Base-by-base conservation (phyloP, 225 moss, liverwort and hornwort species). In the Climacium dendroides region DNA sequence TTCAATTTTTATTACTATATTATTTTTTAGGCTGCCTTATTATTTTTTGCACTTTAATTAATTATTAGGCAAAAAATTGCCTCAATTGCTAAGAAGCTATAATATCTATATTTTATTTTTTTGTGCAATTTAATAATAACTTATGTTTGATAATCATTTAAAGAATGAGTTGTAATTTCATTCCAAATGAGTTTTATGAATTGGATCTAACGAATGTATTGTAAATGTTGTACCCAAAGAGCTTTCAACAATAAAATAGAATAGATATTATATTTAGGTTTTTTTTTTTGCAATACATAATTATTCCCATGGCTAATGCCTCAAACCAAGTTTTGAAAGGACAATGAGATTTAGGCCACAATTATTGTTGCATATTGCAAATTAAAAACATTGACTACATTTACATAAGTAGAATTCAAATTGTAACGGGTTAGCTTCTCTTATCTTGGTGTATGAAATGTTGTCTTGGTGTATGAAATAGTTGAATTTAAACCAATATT, bases 321-420 rank as follows among this genome's bases (percentile, higher is more conserved):
- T 52, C 1, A 34, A 52, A 13, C 7, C 2, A 19, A 47, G 32
- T 20, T 50, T 34, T 22, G 5, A 3, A 50, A 1, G 5, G 13
- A 22, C 0, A 23, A 0, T 13, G 2, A 35, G 1, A 53, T 0
- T 35, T 1, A 22, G 8, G 3, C 30, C 14, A 34, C 0, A 5
- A 0, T 75, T 13, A 13, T 50, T 52, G 22, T 8, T 74, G 5
- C 8, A 1, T 20, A 34, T 5, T 2, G 2, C 7, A 20, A 75
- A 34, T 13, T n/a, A n/a, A n/a, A n/a, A n/a, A n/a, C n/a, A n/a
- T n/a, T n/a, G n/a, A n/a, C n/a, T n/a, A n/a, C n/a, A n/a, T n/a
- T n/a, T n/a, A n/a, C n/a, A n/a, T n/a, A n/a, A n/a, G n/a, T n/a
- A n/a, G n/a, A n/a, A n/a, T n/a, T n/a, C n/a, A n/a, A n/a, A n/a